These are phyloP conservation scores for Nepenthes alata DNA, from an alignment of 179 eudicot species.

Conservation along the genomic window DNA sequence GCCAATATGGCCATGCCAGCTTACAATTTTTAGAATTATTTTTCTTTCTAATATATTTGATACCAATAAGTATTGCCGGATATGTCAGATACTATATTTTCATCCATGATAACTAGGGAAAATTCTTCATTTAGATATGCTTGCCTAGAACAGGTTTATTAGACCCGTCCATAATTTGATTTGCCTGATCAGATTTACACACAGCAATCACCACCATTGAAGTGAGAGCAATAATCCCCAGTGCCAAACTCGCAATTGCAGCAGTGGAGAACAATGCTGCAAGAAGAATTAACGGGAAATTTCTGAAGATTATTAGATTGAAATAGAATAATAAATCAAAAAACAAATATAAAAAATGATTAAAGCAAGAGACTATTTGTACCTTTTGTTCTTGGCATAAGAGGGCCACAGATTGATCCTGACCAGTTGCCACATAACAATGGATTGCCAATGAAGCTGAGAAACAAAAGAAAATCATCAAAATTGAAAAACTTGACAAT, in stretches of 20 bases:
- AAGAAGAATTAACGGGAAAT: not conserved
- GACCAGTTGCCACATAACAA: conserved; percentile 54
- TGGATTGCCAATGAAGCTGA: conserved; percentile 56
- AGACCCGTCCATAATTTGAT: conserved; percentile 16
- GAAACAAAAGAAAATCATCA: not conserved
- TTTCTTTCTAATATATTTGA: no score
- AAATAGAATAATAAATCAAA: not conserved
- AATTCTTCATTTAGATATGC: not conserved
- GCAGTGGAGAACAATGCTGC: conserved; percentile 43
- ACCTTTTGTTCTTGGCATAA: conserved; percentile 33
- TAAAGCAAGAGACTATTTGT: not conserved
- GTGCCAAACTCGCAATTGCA: conserved; percentile 30
- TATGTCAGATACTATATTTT: no score
- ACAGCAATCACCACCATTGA: conserved; percentile 37
- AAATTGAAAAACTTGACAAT: no score
- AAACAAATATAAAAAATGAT: not conserved
- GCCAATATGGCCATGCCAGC: no score
- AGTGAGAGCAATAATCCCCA: conserved; percentile 30
- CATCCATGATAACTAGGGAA: not conserved
- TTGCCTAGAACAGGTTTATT: conserved; percentile 27
- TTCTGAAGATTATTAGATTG: not conserved
- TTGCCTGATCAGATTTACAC: conserved; percentile 33
- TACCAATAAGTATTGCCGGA: no score
- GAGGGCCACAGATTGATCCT: conserved; percentile 48
- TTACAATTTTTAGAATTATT: no score